Evolutionary conservation across 2,329 filamentous ascomycete genomes (phyloP), one percentile per base, ranked within the genome.

Genomic region (Polytolypa hystricis): DNA sequence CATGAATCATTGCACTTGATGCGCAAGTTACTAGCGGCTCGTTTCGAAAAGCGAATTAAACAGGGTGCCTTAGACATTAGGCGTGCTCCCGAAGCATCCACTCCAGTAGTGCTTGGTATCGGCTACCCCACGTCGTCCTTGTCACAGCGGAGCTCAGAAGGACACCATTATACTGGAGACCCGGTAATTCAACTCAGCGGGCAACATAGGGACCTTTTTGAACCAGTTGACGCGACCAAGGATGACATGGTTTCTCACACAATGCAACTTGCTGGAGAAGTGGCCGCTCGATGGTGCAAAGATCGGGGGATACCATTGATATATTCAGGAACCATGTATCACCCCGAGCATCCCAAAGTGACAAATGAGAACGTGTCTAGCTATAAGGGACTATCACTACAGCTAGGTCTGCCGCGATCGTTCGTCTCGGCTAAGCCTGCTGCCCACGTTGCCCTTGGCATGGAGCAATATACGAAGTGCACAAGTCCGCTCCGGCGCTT

Each of bases 401-500:
- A 31, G 9, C 26, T 20, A 4, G 31, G 30, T 19, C 35, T 42
- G 17, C 62, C 61, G 2, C 52, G 52, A 39, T 60, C 61, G 1
- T 55, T 66, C 10, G 56, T 68, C 11, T 60, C 65, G 21, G 66
- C 64, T 2, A 56, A 49, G 3, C 70, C 73, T 1, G 42, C 69
- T 14, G 59, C 55, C 10, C 73, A 79, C 47, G 52, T 56, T 4
- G 53, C 66, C 5, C 56, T 78, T 2, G 73, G 71, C 23, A 54
- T 73, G 18, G 55, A 66, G 18, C 51, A 62, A 17, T 79, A 79
- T 47, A 54, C 67, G 40, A 77, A 73, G 54, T 65, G 67, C 34
- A 79, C 75, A 0, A 76, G 70, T 47, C 76, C 76, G 1, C 60
- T 80, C 15, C 69, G 76, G 34, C 66, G 75, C 25, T 79, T 71